phyloP scores from a whole-genome alignment of 2,329 filamentous ascomycete genomes.

The Penicillium sp. region DNA sequence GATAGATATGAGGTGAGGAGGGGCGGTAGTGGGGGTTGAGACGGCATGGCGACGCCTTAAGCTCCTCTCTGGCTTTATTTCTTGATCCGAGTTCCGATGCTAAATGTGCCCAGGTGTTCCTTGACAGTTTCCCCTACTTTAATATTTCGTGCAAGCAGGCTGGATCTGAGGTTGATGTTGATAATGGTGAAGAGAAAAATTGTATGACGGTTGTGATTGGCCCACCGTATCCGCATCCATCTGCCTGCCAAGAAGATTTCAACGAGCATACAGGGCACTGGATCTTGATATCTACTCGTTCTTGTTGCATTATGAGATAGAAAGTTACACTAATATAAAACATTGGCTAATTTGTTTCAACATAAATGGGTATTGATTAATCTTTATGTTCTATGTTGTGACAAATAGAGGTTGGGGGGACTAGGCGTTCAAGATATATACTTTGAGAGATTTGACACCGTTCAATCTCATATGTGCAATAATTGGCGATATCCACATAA shows the following conservation, averaged over 20 bases:
- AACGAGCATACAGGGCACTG: background rate
- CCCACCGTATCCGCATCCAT: conserved; percentile 1
- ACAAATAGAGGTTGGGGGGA: no score
- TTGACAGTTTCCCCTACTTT: background rate
- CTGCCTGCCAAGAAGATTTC: conserved; percentile 25
- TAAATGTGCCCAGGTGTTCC: background rate
- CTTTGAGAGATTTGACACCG: background rate
- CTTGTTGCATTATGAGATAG: background rate
- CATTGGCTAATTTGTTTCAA: no score
- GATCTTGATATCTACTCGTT: background rate
- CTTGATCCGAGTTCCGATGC: background rate
- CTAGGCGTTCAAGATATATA: background rate
- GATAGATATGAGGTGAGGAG: conserved; percentile 41
- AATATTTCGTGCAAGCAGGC: background rate
- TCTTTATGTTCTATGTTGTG: background rate
- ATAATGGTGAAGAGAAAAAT: conserved; percentile 26
- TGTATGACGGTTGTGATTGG: conserved; percentile 26
- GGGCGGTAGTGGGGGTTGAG: conserved; percentile 41
- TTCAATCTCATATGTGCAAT: background rate
- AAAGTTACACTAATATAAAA: background rate
- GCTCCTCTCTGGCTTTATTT: background rate
- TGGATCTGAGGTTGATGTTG: conserved; percentile 10
- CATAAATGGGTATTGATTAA: background rate
- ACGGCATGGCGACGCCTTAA: conserved; percentile 33
- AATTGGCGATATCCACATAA: background rate